Evolutionary conservation across 2,329 filamentous ascomycete genomes (phyloP), one percentile per base, ranked within the genome.

Genomic region (Stachybotrys chartarum): DNA sequence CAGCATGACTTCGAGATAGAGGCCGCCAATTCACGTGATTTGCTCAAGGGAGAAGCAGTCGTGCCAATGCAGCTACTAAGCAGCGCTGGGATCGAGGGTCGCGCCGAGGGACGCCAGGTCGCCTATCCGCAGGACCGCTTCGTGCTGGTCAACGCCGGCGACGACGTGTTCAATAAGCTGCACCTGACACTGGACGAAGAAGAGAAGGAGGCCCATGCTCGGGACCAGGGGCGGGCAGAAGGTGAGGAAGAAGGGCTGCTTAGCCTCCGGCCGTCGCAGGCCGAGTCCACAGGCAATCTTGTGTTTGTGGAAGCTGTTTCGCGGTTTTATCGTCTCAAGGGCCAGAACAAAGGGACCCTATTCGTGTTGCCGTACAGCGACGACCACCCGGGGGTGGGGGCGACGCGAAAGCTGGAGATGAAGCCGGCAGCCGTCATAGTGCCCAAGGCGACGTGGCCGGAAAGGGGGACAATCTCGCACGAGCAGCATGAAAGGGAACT

Each of bases 1-100:
- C 75, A 79, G 68, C 81, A 83, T 63, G 79, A 84, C 59, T 76
- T 85, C 3, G 82, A 85, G 63, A 74, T 78, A 12, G 65, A 70
- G 17, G 78, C 83, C 57, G 78, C 71, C 56, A 79, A 80, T 57
- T 69, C 76, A 1, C 66, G 80, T 30, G 79, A 83, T 57, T 66
- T 75, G 0, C 70, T 84, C 2, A 71, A 72, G 0, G 73, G 74
- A 31, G 80, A 82, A 60, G 78, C 80, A 1, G 63, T 72, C 7
- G 72, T 80, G 1, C 80, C 81, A 1, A 59, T 69, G 46, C 79
- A 83, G 70, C 70, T 82, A 58, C 71, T 84, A 39, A 79, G 78
- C 18, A 70, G 72, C 16, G 65, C 78, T 11, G 82, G 84, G 0
- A 77, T 80, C 0, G 75, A 79, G 44, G 75, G 75, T 39, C 73